These are phyloP conservation scores for Russula sp. DNA, from an alignment of 768 basidiomycete species.

Conservation along the genomic window DNA sequence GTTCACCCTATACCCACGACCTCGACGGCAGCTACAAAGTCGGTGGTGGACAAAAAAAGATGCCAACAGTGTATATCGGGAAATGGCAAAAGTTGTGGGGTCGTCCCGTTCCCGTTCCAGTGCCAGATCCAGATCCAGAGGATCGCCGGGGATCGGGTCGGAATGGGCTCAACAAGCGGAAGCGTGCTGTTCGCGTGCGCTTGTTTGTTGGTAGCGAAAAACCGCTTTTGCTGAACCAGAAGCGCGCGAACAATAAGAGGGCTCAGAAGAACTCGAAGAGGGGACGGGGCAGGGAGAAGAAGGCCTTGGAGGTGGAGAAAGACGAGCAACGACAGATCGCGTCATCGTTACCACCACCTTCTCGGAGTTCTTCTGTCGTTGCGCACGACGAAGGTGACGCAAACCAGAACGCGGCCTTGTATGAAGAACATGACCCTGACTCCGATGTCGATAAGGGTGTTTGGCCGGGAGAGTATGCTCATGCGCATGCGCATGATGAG, in stretches of 20 bases:
- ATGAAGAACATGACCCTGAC: neutral
- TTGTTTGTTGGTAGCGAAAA: constrained; percentile 5
- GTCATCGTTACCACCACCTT: neutral
- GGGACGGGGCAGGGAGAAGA: neutral
- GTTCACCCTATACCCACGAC: neutral
- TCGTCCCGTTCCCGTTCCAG: neutral
- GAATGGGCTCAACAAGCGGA: constrained; percentile 2
- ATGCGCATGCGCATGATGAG: neutral
- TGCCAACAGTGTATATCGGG: constrained; percentile 1
- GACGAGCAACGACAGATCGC: neutral
- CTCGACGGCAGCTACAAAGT: neutral
- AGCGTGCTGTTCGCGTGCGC: neutral
- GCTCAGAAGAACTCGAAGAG: neutral
- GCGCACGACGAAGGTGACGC: neutral
- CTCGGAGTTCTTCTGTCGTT: neutral
- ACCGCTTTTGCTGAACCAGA: neutral
- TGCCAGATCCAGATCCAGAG: constrained; percentile 18
- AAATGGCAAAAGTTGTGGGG: constrained; percentile 20
- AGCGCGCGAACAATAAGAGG: neutral
- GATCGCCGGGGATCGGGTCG: neutral
- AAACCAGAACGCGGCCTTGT: neutral
- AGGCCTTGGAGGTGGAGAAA: neutral
- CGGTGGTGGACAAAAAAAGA: neutral
- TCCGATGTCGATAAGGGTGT: neutral
- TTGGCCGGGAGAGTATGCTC: constrained; percentile 12